Base-by-base conservation (phyloP, 441 rosid genomes). In the Omphalea diandra region DNA sequence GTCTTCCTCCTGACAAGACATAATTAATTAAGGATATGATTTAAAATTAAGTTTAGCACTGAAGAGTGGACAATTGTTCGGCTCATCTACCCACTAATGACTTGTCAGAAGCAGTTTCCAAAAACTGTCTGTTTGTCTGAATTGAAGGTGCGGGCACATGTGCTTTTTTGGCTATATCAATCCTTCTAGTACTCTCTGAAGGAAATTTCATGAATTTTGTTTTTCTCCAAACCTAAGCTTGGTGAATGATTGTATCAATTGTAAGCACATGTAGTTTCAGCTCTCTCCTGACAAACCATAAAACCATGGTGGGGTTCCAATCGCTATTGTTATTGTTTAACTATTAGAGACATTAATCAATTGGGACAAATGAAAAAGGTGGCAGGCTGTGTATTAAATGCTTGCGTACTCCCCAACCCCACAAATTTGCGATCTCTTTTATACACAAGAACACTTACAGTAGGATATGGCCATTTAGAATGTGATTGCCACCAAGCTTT, bases 401-500 rank as follows among this genome's bases (percentile, higher is more conserved):
- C n/a, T n/a, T n/a, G n/a, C n/a, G n/a, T n/a, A n/a, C n/a, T n/a
- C n/a, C n/a, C n/a, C n/a, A n/a, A n/a, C n/a, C n/a, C n/a, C n/a
- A n/a, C n/a, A n/a, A n/a, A n/a, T n/a, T n/a, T n/a, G n/a, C n/a
- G n/a, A n/a, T n/a, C n/a, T n/a, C 4, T 4, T 38, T 9, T 26
- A 14, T 12, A 18, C 14, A n/a, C 66, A 32, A 71, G n/a, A 54
- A 67, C 61, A 66, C 92, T 82, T 77, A 94, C 99, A 7, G 98
- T 94, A 47, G 99, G 99, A 67, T 95, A 91, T 36, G 99, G 99
- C 99, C 98, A 95, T 81, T 96, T 93, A 7, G 96, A 77, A 83
- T 96, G 99, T 33, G 97, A 72, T 77, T 90, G 99, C 99, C 99
- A 96, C 99, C 99, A 93, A 24, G 90, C 57, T 83, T 93, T 96